Evolutionary conservation across 192 early-diverging fungal species (phyloP).

Genomic region (Coemansia biformis): DNA sequence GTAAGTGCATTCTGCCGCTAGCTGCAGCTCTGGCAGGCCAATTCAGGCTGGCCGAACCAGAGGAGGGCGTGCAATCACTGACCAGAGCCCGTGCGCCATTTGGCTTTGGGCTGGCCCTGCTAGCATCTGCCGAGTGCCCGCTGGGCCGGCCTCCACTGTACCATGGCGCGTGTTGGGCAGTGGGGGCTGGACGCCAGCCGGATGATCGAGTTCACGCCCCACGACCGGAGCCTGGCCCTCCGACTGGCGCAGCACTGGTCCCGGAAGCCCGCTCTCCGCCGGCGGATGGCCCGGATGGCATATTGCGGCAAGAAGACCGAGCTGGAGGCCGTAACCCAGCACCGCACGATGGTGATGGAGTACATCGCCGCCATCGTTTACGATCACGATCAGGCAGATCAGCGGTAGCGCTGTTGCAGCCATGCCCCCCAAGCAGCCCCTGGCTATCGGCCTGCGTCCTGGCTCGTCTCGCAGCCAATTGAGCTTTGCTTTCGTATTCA

Average conservation of each 20-base stretch:
- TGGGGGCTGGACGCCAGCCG: conserved; percentile 25
- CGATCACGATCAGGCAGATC: not conserved
- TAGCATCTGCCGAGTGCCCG: conserved; percentile 10
- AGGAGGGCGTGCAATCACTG: too few relatives aligned
- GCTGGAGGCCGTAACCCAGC: conserved; percentile 32
- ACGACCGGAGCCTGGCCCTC: conserved; percentile 24
- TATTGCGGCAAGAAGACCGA: conserved; percentile 44
- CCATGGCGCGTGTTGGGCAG: conserved; percentile 14
- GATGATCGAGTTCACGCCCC: conserved; percentile 25
- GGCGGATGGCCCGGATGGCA: conserved; percentile 29
- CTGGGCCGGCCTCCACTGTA: conserved; percentile 41
- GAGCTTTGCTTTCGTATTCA: too few relatives aligned
- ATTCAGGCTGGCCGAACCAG: not conserved
- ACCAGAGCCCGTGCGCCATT: not conserved
- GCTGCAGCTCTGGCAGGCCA: not conserved
- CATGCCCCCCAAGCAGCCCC: too few relatives aligned
- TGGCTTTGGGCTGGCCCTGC: not conserved
- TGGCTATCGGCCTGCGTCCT: too few relatives aligned
- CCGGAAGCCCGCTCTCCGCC: conserved; percentile 3
- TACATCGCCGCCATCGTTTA: conserved; percentile 8
- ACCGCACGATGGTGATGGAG: conserved; percentile 15
- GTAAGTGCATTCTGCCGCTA: conserved; percentile 14
- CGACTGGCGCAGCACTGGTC: conserved; percentile 27
- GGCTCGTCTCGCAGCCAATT: too few relatives aligned
- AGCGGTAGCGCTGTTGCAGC: too few relatives aligned